A percentile compares a stretch with the other conserved stretches of the same genome.
Evolutionary conservation across 1,139 yeast genomes (phyloP).

Genomic region (Geotrichum aggregatum): DNA sequence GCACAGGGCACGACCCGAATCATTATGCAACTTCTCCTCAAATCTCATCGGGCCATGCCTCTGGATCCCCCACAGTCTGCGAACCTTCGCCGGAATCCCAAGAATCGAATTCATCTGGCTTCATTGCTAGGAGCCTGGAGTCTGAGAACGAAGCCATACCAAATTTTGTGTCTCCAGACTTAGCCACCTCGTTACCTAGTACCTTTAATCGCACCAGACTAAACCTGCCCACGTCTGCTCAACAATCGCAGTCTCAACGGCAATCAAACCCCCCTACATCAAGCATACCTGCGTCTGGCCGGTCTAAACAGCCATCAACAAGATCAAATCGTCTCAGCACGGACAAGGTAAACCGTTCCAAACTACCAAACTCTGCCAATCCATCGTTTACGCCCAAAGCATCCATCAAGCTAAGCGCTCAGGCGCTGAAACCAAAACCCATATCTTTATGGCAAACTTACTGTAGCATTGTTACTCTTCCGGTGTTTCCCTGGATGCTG

Average conservation of each 20-base stretch:
- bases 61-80: no score
- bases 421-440: conserved; percentile 14
- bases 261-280: no score
- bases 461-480: conserved; percentile 68
- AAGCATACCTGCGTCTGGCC: no score
- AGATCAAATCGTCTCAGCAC: not conserved
- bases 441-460: conserved; percentile 69
- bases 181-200: no score
- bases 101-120: no score
- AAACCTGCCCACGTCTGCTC: no score
- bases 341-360: not conserved
- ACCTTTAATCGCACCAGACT: no score
- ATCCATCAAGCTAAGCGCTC: not conserved
- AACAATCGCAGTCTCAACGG: no score
- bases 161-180: not conserved
- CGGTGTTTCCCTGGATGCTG: conserved; percentile 86
- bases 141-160: conserved; percentile 1
- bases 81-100: no score
- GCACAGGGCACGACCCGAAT: conserved; percentile 61
- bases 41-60: not conserved
- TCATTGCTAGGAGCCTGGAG: conserved; percentile 1
- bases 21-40: not conserved
- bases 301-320: no score
- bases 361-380: not conserved
- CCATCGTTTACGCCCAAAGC: not conserved